Base-by-base conservation (phyloP, 2,329 filamentous ascomycete genomes). In the Microcyclospora tardicrescens region DNA sequence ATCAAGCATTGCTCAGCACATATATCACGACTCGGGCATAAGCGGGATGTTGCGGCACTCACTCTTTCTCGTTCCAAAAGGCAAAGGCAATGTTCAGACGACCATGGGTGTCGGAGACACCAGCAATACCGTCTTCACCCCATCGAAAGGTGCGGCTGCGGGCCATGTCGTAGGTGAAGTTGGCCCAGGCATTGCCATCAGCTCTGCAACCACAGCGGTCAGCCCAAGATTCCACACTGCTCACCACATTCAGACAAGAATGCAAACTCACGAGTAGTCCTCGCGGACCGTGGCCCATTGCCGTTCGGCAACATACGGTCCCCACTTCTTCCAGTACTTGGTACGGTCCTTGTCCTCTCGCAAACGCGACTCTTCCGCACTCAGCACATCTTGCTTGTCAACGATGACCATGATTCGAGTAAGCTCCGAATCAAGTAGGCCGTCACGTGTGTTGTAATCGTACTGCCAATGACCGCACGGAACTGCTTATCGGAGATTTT, bases 311-410 rank as follows among this genome's bases (percentile, higher is more conserved):
- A 93, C 80, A 57, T 95, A 96, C 16, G 87, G 81, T 39, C 89
- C 89, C 86, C 87, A 95, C 77, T 81, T 85, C 75, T 96, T 96
- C 89, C 89, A 96, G 68, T 96, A 96, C 61, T 84, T 89, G 48
- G 66, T 74, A 47, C 80, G 79, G 48, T 89, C 76, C 43, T 79
- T 76, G 63, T 96, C 89, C 57, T 94, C 77, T 57, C 81, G 81
- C 51, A 96, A 73, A 36, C 91, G 81, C 62, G 81, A 82, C 70
- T 96, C 89, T 66, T 96, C 89, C 62, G 83, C 79, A 43, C 82
- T 86, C 58, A 89, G 73, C 62, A 85, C 87, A 59, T 91, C 83
- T 63, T 91, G 77, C 57, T 81, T 77, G 63, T 93, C 85, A 58
- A 91, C 80, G 56, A 93, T 73, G 59, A 94, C 87, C 89, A 96